Base-by-base conservation (phyloP, 2,329 filamentous ascomycete species). In the Tolypocladium ophioglossoides region DNA sequence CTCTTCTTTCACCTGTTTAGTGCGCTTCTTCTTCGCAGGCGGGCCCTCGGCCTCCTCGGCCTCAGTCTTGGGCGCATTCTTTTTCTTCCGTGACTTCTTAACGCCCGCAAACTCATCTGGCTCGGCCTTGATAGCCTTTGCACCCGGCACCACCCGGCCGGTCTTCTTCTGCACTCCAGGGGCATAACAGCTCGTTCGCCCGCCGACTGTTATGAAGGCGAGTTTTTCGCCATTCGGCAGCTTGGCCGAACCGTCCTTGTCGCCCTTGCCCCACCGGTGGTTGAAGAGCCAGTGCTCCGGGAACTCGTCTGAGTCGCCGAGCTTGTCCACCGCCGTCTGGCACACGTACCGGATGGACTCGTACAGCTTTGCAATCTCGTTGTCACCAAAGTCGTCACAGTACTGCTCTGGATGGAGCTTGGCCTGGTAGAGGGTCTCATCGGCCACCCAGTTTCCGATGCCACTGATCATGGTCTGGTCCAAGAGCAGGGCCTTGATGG, bases 391-490 rank as follows among this genome's bases (percentile, higher is more conserved):
- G 0, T 88, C 87, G 64, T 96, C 85, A 70, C 86, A 90, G 71
- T 95, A 95, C 67, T 96, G 90, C 68, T 96, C 92, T 0, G 94
- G 94, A 61, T 99, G 92, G 18, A 97, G 79, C 51, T 80, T 84
- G 6, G 94, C 87, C 61, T 97, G 86, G 64, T 91, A 99, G 52
- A 99, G 75, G 8, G 96, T 85, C 68, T 99, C 94, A 66, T 99
- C 94, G 1, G 86, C 91, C 53, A 99, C 92, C 92, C 92, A 99
- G 66, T 97, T 97, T 0, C 94, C 94, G 58, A 99, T 89, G 9
- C 94, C 94, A 63, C 88, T 94, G 57, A 97, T 87, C 66, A 87
- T 87, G 20, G 83, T 79, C 70, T 99, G 94, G 66, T 97, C 89
- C 4, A 97, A 77, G 14, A 99, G 74, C 22, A 96, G 76, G 0